These are phyloP conservation scores for Ceratocystis variospora DNA, from an alignment of 2,329 filamentous ascomycete genomes.

Conservation along the genomic window DNA sequence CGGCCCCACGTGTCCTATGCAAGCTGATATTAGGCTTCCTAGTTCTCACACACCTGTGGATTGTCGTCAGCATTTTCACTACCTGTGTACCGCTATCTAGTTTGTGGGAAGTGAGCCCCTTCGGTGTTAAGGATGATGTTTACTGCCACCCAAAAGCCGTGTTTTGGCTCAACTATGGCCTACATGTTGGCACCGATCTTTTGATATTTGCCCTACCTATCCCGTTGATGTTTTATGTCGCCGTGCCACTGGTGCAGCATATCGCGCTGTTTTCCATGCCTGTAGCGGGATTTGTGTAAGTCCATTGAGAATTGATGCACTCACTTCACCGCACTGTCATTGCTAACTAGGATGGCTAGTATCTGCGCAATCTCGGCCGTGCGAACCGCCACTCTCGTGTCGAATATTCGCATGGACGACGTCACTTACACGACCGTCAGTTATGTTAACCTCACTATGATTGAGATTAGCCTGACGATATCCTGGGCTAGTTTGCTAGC, in stretches of 20 bases:
- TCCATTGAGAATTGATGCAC: neutral
- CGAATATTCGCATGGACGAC: conserved; percentile 12
- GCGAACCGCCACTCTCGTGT: conserved; percentile 20
- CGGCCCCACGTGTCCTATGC: conserved; percentile 18
- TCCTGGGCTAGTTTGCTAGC: conserved; percentile 12
- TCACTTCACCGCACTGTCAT: neutral
- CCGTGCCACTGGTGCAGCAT: conserved; percentile 22
- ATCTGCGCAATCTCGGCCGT: conserved; percentile 28
- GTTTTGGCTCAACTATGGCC: conserved; percentile 24
- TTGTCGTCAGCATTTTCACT: conserved; percentile 21
- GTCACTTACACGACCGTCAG: conserved; percentile 14
- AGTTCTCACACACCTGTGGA: conserved; percentile 21
- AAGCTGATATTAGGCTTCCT: conserved; percentile 21
- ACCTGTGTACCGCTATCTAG: conserved; percentile 21
- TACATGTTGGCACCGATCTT: conserved; percentile 24
- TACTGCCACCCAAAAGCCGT: conserved; percentile 20
- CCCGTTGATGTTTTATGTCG: conserved; percentile 23
- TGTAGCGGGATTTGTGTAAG: conserved; percentile 23
- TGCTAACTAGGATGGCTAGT: conserved; percentile 20
- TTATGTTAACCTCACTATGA: conserved; percentile 18
- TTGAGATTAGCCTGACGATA: conserved; percentile 16
- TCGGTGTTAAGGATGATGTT: neutral
- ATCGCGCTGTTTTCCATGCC: conserved; percentile 23
- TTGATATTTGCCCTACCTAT: conserved; percentile 24
- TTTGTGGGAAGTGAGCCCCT: conserved; percentile 18